Base-by-base conservation (phyloP, 1,284 basidiomycete species). In the Apiotrichum brassicae region DNA sequence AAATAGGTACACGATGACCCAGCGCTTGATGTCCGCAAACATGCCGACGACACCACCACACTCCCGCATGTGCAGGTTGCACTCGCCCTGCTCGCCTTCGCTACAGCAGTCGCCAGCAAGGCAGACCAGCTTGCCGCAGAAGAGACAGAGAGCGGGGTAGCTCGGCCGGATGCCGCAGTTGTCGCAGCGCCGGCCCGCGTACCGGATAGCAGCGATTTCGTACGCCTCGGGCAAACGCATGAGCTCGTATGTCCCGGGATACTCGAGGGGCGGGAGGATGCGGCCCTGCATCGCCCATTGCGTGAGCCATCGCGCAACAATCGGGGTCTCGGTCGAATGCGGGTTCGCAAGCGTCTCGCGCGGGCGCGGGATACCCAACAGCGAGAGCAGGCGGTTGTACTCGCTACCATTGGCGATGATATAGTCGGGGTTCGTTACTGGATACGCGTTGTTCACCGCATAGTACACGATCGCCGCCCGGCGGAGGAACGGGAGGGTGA, bases 41-140 rank as follows among this genome's bases (percentile, higher is more conserved):
- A 93, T 73, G 7, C 93, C 95, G 30, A 90, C 78, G 0, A 84
- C 82, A 3, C 91, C 92, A 8, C 88, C 89, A 61, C 94, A 95
- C 87, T 88, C 85, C 78, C 90, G 79, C 59, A 86, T 87, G 70
- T 98, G 95, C 76, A 88, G 82, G 70, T 97, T 98, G 72, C 94
- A 97, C 69, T 99, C 95, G 30, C 83, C 75, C 76, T 87, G 71
- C 51, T 82, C 72, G 57, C 79, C 74, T 60, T 92, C 87, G 59
- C 80, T 79, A 70, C 94, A 99, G 66, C 94, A 99, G 62, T 93
- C 86, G 58, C 87, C 88, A 66, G 93, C 88, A 74, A 93, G 81
- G 67, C 95, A 98, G 8, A 89, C 83, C 16, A 86, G 82, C 38
- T 83, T 78, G 1, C 94, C 94, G 62, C 95, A 99, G 44, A 93